These are phyloP conservation scores for Diaporthe batatas DNA, from an alignment of 2,329 filamentous ascomycete species.

Conservation along the genomic window DNA sequence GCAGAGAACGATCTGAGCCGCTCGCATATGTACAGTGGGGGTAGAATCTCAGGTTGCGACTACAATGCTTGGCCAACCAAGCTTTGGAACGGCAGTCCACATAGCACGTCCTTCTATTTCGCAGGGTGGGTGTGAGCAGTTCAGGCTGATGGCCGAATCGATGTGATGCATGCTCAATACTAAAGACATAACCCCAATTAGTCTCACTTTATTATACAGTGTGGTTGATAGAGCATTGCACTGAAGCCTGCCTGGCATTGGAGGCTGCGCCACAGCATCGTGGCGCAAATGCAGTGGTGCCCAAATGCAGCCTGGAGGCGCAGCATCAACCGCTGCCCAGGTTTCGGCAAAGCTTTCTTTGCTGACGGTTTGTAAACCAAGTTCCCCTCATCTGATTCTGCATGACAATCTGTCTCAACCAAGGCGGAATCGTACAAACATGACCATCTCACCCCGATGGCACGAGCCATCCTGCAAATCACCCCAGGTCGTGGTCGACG, in stretches of 20 bases:
- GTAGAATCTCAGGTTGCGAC: constrained; percentile 4
- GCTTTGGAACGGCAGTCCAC: background rate
- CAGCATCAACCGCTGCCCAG: background rate
- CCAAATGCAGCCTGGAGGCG: background rate
- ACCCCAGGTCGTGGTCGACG: background rate
- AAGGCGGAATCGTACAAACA: background rate
- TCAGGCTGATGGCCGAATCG: too few species aligned
- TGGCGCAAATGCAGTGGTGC: background rate
- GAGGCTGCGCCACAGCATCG: background rate
- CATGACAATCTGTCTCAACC: background rate
- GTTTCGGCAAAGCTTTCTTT: background rate
- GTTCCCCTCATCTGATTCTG: background rate
- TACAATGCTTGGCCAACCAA: constrained; percentile 2
- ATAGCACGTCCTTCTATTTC: constrained; percentile 7
- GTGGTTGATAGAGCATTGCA: too few species aligned
- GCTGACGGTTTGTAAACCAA: background rate
- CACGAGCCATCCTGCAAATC: constrained; percentile 6
- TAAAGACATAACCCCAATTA: too few species aligned
- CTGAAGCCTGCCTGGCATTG: background rate
- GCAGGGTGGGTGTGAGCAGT: background rate
- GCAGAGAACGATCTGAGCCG: background rate
- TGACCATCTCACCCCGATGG: background rate
- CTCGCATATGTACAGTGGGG: background rate
- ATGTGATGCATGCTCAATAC: too few species aligned
- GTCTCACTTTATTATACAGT: too few species aligned